Percentiles rank a stretch among this genome's conserved stretches.
Evolutionary conservation across 176 grass and related monocot species (phyloP).

Genomic region (Aegilops tauschii): DNA sequence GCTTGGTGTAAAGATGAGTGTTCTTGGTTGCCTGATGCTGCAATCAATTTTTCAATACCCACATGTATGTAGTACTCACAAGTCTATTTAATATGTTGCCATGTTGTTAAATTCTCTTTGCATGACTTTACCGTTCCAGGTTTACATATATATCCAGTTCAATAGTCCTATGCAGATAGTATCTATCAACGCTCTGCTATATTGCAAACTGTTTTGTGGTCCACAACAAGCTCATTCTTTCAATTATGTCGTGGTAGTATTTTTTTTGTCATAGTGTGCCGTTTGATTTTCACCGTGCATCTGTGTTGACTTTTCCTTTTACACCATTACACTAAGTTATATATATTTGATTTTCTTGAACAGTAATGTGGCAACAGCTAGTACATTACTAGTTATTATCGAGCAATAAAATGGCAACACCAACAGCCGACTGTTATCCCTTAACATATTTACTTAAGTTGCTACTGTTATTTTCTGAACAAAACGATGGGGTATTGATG

Average conservation of each 20-base stretch:
- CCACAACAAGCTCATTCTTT: background rate
- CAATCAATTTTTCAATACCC: constrained; percentile 81
- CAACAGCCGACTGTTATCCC: background rate
- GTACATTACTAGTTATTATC: constrained; percentile 13
- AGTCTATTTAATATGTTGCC: constrained; percentile 34
- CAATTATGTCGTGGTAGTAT: background rate
- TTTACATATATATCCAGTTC: constrained; percentile 4
- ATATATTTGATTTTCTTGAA: constrained; percentile 14
- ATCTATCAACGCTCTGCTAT: background rate
- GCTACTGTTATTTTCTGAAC: constrained; percentile 6
- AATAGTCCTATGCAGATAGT: background rate
- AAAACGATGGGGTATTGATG: background rate
- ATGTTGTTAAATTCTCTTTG: background rate
- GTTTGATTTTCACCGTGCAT: background rate
- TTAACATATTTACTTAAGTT: constrained; percentile 10
- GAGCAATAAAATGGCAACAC: constrained; percentile 9
- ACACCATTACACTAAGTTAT: background rate
- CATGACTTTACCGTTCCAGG: background rate
- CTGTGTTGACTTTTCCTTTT: constrained; percentile 9
- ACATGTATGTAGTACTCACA: constrained; percentile 67
- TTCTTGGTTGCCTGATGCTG: constrained; percentile 90
- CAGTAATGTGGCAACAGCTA: background rate
- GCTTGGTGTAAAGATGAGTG: constrained; percentile 63
- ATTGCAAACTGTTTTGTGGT: constrained; percentile 4
- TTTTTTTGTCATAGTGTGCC: background rate